Conservation (phyloP, 805 yeast genomes). For the Brettanomyces naardenensis region DNA sequence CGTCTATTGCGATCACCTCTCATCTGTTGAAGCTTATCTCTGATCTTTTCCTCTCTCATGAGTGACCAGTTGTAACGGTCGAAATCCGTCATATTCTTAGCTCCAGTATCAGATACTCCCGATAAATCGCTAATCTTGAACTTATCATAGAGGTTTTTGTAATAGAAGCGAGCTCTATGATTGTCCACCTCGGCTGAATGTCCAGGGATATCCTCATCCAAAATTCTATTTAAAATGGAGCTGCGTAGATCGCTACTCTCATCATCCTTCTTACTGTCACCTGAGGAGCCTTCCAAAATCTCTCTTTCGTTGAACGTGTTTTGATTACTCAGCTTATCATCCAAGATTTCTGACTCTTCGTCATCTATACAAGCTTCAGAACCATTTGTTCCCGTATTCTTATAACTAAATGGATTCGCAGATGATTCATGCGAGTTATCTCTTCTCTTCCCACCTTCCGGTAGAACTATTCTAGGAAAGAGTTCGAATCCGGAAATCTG, state of each 20-base stretch:
- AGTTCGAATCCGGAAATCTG: too few species aligned
- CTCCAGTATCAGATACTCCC: background rate
- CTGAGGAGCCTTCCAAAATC: background rate
- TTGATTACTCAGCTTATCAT: background rate
- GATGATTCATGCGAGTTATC: background rate
- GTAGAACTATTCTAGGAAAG: background rate
- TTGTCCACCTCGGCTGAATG: constrained; percentile 3
- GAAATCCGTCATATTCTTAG: constrained; percentile 19
- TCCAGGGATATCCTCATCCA: constrained; percentile 12
- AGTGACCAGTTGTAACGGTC: constrained; percentile 20
- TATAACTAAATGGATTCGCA: too few species aligned
- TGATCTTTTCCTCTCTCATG: constrained; percentile 19
- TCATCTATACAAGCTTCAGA: background rate
- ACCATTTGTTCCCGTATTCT: background rate
- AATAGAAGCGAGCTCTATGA: constrained; percentile 11
- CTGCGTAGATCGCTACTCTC: constrained; percentile 8
- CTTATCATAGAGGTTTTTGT: constrained; percentile 19
- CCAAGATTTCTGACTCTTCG: background rate
- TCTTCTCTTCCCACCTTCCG: background rate
- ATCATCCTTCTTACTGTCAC: background rate
- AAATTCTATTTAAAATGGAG: constrained; percentile 17
- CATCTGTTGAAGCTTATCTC: constrained; percentile 11
- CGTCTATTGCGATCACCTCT: constrained; percentile 3
- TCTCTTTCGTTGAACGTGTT: background rate
- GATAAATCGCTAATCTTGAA: constrained; percentile 3